Base-by-base conservation (phyloP, 73 alveolate genomes). In the Paraurostyla sp. region DNA sequence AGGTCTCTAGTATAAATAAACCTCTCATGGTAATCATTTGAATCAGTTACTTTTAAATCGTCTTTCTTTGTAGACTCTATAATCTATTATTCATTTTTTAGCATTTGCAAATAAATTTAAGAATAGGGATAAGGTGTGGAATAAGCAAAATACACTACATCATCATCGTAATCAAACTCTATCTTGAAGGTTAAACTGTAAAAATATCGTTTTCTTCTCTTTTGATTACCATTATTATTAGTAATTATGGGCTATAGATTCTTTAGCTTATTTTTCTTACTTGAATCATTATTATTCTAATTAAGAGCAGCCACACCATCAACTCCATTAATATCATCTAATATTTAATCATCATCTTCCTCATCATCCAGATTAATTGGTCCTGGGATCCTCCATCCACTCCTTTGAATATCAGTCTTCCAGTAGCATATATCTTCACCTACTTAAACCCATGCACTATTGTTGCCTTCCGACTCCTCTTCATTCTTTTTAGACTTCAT, bases 111-210 rank as follows among this genome's bases (percentile, higher is more conserved):
- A 32, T n/a, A 38, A 0, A 71, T 76, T 29, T 73, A 36, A 35
- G 80, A 50, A 59, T 91, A 91, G 0, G 91, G 36, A 65, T 59
- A 83, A 0, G 96, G 96, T 0, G 71, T 62, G 0, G 93, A 71
- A 38, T 69, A 91, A 36, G 96, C 96, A 46, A 91, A 75, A 62
- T 83, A 83, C n/a, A 91, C 96, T 0, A 71, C 87, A 57, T 91
- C 93, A 33, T 69, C 60, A 27, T 71, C 87, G 40, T 54, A 73
- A 40, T 91, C 82, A 29, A 89, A 91, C 42, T 75, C 57, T 4
- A 85, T 35, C 30, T 49, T n/a, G 58, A 83, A 91, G 0, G 88
- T 25, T 2, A 91, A 65, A 20, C 87, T 38, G 49, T 83, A 91
- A 30, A 83, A 78, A 32, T 91, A 69, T 82, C 88, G 69, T 29